phyloP scores from a whole-genome alignment of 192 early-diverging fungal species.

The Coemansia sp. region DNA sequence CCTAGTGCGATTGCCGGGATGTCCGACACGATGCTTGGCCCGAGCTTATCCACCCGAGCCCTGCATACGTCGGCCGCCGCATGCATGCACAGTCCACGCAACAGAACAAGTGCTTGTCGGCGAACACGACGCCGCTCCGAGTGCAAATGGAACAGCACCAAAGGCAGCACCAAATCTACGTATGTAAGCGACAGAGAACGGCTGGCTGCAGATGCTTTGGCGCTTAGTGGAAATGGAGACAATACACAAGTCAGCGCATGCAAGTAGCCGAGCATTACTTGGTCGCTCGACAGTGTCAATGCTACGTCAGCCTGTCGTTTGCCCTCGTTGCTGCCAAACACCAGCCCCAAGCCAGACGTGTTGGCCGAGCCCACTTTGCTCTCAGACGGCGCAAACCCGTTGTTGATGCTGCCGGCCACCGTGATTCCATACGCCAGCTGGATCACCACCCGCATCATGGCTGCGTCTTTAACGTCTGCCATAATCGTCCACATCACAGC shows the following conservation, averaged over 20 bases:
- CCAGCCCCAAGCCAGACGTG: slow-evolving; percentile 34
- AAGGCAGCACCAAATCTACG: slow-evolving; percentile 22
- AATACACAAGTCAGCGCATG: slow-evolving; percentile 29
- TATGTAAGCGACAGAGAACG: slow-evolving; percentile 20
- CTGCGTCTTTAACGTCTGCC: slow-evolving; percentile 23
- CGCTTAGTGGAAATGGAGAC: not conserved
- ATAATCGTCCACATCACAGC: slow-evolving; percentile 45
- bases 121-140: slow-evolving; percentile 28
- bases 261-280: slow-evolving; percentile 35
- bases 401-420: slow-evolving; percentile 29
- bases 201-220: slow-evolving; percentile 1
- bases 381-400: not conserved
- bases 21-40: slow-evolving; percentile 43
- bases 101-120: slow-evolving; percentile 39
- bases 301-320: slow-evolving; percentile 9
- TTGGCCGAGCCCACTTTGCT: not conserved
- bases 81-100: slow-evolving; percentile 36
- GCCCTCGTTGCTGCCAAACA: slow-evolving; percentile 19
- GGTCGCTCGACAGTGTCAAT: slow-evolving; percentile 19
- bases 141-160: slow-evolving; percentile 39
- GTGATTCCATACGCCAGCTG: slow-evolving; percentile 45
- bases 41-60: slow-evolving; percentile 32
- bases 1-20: slow-evolving; percentile 36
- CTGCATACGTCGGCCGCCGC: slow-evolving; percentile 16
- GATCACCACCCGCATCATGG: slow-evolving; percentile 41